Evolutionary conservation across 2,329 filamentous ascomycete genomes (phyloP).

Genomic region (Keithomyces neogunnii): DNA sequence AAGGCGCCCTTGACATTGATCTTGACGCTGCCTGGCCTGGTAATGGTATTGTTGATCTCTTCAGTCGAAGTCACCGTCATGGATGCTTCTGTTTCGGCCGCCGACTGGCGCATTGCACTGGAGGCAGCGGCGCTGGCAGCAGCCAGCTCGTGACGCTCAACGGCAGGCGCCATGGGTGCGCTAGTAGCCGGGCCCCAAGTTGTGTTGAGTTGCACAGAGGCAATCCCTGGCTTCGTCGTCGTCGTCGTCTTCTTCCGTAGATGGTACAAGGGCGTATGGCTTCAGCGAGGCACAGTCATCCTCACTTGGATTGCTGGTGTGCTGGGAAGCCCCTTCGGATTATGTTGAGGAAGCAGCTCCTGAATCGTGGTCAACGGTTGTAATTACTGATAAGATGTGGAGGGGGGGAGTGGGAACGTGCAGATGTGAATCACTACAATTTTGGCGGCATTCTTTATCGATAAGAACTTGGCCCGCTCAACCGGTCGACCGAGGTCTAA

Average conservation of each 20-base stretch:
- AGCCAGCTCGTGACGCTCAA: slow-evolving; percentile 5
- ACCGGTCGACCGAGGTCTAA: slow-evolving; percentile 4
- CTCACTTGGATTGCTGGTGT: background rate
- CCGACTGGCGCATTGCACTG: background rate
- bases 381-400: slow-evolving; percentile 1
- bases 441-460: slow-evolving; percentile 4
- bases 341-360: slow-evolving; percentile 7
- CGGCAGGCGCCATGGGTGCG: slow-evolving; percentile 6
- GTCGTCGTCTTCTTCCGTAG: background rate
- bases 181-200: background rate
- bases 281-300: slow-evolving; percentile 3
- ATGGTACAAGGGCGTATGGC: background rate
- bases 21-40: slow-evolving; percentile 63
- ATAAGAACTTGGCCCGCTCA: slow-evolving; percentile 1
- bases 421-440: background rate
- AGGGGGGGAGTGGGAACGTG: background rate
- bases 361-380: slow-evolving; percentile 2
- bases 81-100: slow-evolving; percentile 1
- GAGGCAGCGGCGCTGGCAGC: background rate
- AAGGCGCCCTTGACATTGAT: slow-evolving; percentile 97
- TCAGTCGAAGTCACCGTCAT: slow-evolving; percentile 39
- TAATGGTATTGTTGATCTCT: slow-evolving; percentile 51
- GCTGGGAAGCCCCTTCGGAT: slow-evolving; percentile 1
- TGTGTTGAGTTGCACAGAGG: background rate
- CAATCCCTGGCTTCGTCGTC: background rate